Evolutionary conservation across 2,329 filamentous ascomycete genomes (phyloP), one percentile per base, ranked within the genome.

Genomic region (Penicillium olsonii): DNA sequence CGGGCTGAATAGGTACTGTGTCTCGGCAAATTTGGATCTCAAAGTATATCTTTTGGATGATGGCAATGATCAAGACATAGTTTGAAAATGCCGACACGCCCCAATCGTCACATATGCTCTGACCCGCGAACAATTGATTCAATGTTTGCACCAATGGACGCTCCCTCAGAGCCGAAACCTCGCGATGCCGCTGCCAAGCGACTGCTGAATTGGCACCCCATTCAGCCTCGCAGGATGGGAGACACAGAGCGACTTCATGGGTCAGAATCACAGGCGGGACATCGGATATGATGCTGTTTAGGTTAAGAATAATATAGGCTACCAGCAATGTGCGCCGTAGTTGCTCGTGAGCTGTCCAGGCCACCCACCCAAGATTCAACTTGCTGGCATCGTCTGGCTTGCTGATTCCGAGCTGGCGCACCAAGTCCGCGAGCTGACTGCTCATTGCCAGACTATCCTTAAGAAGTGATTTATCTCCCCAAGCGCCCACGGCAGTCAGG

Each of bases 321-420:
- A 50, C 43, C 15, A 53, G 42, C 19, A 53, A 34, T 15, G 56
- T 57, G 35, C 54, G 45, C 22, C 54, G 19, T 14, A 45, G 48
- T 27, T 57, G 43, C 31, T 57, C 42, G 26, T 47, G 26, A 18
- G 27, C 14, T n/a, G 45, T 27, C 56, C 52, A 59, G 10, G 24
- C 33, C 20, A 14, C 22, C 45, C 50, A 52, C 11, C 47, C 41
- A 29, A 86, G 75, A 0, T 85, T 11, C 10, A 20, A 4, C 14
- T 37, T 24, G 19, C 18, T 69, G 34, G 78, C 71, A 5, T 76
- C 75, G 40, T 86, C 78, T 0, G 81, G 79, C 29, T 85, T 80
- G 50, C 82, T 80, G 3, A 85, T 71, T 1, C 77, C 76, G 33
- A 83, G 74, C 18, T 83, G 35, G n/a, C 24, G 45, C 18, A 49